Evolutionary conservation across 2,329 filamentous ascomycete genomes (phyloP).

Genomic region (Nigrospora osmanthi): DNA sequence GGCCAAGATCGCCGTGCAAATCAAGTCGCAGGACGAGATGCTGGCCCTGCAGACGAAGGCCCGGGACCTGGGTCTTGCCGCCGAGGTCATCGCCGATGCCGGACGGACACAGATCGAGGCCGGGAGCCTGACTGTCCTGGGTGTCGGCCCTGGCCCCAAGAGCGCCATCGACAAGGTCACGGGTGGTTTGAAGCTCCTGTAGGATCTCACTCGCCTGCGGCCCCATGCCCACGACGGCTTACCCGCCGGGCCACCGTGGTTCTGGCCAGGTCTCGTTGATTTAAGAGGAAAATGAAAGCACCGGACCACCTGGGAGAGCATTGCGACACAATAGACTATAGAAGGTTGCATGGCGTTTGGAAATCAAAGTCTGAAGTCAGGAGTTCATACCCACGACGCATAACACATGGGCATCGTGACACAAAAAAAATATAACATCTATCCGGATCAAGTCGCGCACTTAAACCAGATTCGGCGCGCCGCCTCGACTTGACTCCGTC

Average conservation of each 20-base stretch:
- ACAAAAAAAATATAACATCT: no score
- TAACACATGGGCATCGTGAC: no score
- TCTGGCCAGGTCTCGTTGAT: no score
- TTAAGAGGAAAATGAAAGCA: no score
- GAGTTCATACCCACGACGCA: not conserved
- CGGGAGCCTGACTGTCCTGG: slow-evolving; percentile 86
- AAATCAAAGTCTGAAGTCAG: not conserved
- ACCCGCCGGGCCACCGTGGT: no score
- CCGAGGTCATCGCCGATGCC: slow-evolving; percentile 89
- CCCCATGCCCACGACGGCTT: no score
- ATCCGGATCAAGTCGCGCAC: no score
- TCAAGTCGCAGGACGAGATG: slow-evolving; percentile 79
- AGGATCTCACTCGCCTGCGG: not conserved
- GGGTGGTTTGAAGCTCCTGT: slow-evolving; percentile 22
- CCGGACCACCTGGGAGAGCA: no score
- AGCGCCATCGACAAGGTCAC: slow-evolving; percentile 74
- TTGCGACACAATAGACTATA: not conserved
- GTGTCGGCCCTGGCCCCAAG: slow-evolving; percentile 74
- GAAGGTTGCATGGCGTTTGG: slow-evolving; percentile 1
- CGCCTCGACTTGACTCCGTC: no score
- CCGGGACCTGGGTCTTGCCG: slow-evolving; percentile 74
- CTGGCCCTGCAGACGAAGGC: slow-evolving; percentile 69
- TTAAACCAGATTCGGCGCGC: no score
- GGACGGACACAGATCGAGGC: slow-evolving; percentile 93
- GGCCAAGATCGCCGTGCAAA: slow-evolving; percentile 88